Conservation (phyloP, 192 early-diverging fungal genomes). For the Rhizophagus prolifer region DNA sequence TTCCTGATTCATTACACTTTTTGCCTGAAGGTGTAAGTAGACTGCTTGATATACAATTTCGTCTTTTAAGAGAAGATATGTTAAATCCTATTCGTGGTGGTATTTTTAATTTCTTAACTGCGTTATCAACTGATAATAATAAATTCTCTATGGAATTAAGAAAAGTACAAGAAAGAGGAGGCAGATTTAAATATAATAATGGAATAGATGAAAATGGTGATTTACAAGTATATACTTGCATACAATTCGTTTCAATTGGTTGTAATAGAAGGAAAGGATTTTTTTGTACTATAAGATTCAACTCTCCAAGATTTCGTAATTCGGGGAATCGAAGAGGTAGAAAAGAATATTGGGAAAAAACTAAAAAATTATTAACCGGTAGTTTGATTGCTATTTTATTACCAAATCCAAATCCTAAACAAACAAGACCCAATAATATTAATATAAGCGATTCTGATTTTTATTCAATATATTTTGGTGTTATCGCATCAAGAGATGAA, state of each 20-base stretch:
- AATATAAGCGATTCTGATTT: too few relatives aligned
- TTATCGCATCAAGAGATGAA: conserved; percentile 36
- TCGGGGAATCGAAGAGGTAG: too few relatives aligned
- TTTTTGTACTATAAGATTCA: too few relatives aligned
- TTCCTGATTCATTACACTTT: conserved; percentile 45
- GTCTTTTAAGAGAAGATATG: conserved; percentile 60
- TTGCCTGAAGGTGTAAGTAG: conserved; percentile 44
- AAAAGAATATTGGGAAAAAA: too few relatives aligned
- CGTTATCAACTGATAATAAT: not conserved
- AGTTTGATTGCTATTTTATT: conserved; percentile 42
- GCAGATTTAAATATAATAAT: too few relatives aligned
- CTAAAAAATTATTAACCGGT: conserved; percentile 27
- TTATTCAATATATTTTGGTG: conserved; percentile 31
- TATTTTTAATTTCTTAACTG: conserved; percentile 38
- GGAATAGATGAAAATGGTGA: too few relatives aligned
- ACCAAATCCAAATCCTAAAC: not conserved
- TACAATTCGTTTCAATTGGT: too few relatives aligned
- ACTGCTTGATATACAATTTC: conserved; percentile 59
- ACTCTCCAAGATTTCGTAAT: too few relatives aligned
- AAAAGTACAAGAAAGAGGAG: not conserved
- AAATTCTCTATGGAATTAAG: not conserved
- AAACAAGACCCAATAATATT: not conserved
- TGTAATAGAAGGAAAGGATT: too few relatives aligned
- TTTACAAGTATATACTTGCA: too few relatives aligned
- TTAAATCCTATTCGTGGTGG: conserved; percentile 44